Evolutionary conservation across 495 filamentous ascomycete genomes (phyloP), one percentile per base, ranked within the genome.

Genomic region (Friedmanniomyces endolithicus): DNA sequence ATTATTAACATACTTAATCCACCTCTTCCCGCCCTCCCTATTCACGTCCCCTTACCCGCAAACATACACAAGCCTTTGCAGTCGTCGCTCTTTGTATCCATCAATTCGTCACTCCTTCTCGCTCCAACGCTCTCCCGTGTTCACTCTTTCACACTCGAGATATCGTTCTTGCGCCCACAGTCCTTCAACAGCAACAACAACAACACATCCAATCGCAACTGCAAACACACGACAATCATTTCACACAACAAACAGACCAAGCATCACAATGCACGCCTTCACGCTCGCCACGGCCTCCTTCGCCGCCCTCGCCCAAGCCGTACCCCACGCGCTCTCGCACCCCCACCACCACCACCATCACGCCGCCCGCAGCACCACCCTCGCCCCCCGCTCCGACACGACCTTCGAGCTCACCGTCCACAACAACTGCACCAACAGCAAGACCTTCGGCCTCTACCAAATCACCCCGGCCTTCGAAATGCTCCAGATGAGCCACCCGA

Each of bases 371-470:
- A 3, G 9, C 27, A 9, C 20, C 12, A 19, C 44, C 17, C 3
- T 56, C 53, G 27, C 3, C 6, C 14, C 48, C 1, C 55, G 55
- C 48, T 35, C 35, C 23, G 40, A 8, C 48, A 14, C 49, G 2
- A 58, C 50, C 57, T 59, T 59, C 57, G 20, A 33, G 6, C 29
- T 59, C n/a, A 48, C 23, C 17, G 52, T 59, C 44, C 41, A 48
- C 44, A 59, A 59, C 57, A 50, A 54, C 51, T 59, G 57, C 51
- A 14, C 50, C n/a, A 17, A 1, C 6, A 19, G 9, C 51, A 54
- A 59, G 19, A 40, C 43, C 29, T 49, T 59, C 51, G 57, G 24
- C 25, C 44, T 59, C 51, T 59, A 59, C 51, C 43, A 49, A 25
- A 24, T 59, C 51, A 34, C 41, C 24, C 17, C 51, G 8, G 22